phyloP scores from a whole-genome alignment of 169 alveolate genomes.

The Ichthyophthirius multifiliis region DNA sequence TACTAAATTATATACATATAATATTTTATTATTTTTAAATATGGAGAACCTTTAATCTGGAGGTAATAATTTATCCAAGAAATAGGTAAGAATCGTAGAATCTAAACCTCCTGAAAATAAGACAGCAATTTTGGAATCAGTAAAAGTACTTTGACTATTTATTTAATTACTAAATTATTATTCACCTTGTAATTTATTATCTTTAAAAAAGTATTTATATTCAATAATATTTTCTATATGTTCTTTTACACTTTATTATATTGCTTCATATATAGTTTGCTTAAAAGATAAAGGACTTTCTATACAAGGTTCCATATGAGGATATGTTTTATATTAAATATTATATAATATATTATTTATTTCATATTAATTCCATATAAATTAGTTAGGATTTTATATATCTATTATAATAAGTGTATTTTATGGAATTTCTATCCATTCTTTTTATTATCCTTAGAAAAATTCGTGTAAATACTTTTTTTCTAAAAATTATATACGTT shows the following conservation, averaged over 20 bases:
- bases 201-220: slow-evolving; percentile 25
- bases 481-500: not conserved
- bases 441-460: slow-evolving; percentile 2
- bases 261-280: not conserved
- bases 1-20: slow-evolving; percentile 31
- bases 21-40: slow-evolving; percentile 10
- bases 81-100: slow-evolving; percentile 66
- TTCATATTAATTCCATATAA: not conserved
- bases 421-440: slow-evolving; percentile 34
- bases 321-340: not conserved
- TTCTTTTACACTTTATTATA: slow-evolving; percentile 8
- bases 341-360: not conserved
- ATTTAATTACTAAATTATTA: slow-evolving; percentile 10
- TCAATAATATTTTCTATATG: slow-evolving; percentile 27
- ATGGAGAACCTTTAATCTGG: not conserved
- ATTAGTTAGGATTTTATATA: not conserved
- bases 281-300: not conserved
- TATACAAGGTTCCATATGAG: slow-evolving; percentile 2
- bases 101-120: slow-evolving; percentile 88
- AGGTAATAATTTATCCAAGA: slow-evolving; percentile 27
- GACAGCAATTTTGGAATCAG: slow-evolving; percentile 53
- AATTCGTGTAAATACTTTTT: slow-evolving; percentile 40
- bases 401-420: slow-evolving; percentile 16
- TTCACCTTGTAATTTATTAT: slow-evolving; percentile 6
- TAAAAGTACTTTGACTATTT: not conserved